A percentile compares a stretch with the other conserved stretches of the same genome.
Conservation (phyloP, 768 basidiomycete species). For the Phaeolepiota aurea region DNA sequence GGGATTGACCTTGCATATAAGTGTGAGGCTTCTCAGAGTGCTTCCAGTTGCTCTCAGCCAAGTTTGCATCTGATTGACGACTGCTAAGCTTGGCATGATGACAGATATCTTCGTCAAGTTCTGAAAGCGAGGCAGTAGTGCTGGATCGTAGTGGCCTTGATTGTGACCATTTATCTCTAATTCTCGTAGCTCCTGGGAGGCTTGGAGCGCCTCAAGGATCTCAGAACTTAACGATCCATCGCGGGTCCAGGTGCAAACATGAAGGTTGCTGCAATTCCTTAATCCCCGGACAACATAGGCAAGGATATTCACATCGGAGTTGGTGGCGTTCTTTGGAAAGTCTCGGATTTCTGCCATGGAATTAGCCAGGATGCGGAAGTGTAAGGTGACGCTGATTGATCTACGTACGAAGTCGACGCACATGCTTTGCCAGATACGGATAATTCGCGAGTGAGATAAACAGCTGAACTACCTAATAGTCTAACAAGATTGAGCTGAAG, state of each 20-base stretch:
- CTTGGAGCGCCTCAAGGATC: constrained; percentile 45
- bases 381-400: no score
- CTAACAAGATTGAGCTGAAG: neutral
- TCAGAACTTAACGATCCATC: constrained; percentile 62
- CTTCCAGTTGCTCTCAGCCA: constrained; percentile 42
- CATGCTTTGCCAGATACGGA: constrained; percentile 48
- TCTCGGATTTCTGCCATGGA: constrained; percentile 53
- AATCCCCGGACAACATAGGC: constrained; percentile 40
- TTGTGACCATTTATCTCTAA: constrained; percentile 69
- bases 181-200: constrained; percentile 34
- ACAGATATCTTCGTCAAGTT: constrained; percentile 48
- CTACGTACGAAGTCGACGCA: constrained; percentile 49
- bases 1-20: constrained; percentile 61
- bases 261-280: constrained; percentile 52
- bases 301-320: constrained; percentile 25
- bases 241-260: constrained; percentile 70
- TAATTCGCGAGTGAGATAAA: constrained; percentile 51
- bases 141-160: constrained; percentile 47
- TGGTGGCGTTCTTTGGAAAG: constrained; percentile 47
- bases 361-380: no score
- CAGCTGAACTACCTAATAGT: constrained; percentile 46
- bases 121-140: constrained; percentile 39
- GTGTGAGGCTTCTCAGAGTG: constrained; percentile 46
- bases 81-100: constrained; percentile 63
- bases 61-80: constrained; percentile 36